phyloP scores from a whole-genome alignment of 495 filamentous ascomycete genomes.

The Peziza echinospora region DNA sequence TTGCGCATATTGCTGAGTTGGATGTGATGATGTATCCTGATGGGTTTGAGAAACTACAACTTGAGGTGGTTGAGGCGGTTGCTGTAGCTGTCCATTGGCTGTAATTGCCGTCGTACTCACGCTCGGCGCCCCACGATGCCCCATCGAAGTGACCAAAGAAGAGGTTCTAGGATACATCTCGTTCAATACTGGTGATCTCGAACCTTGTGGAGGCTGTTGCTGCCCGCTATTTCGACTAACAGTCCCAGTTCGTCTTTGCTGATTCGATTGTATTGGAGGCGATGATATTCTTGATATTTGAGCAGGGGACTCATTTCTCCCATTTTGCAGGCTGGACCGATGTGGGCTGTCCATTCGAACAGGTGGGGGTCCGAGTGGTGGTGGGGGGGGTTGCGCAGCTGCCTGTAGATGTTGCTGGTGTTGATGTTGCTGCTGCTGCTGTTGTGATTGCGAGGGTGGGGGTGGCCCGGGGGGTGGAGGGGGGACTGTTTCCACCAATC shows the following conservation, averaged over 20 bases:
- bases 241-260: too few relatives aligned
- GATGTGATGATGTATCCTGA: neutral
- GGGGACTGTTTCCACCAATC: neutral
- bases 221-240: too few relatives aligned
- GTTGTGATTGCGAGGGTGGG: too few relatives aligned
- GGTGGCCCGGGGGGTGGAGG: neutral
- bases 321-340: neutral
- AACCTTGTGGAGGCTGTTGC: neutral
- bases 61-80: neutral
- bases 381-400: too few relatives aligned
- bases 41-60: too few relatives aligned
- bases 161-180: neutral
- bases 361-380: neutral
- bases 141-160: neutral
- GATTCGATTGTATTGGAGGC: too few relatives aligned
- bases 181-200: neutral
- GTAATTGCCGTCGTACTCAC: neutral
- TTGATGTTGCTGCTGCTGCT: neutral
- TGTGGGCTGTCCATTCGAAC: neutral
- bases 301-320: neutral
- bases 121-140: neutral
- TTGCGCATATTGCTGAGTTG: too few relatives aligned
- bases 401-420: too few relatives aligned
- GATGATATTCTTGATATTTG: too few relatives aligned
- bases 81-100: neutral